These are phyloP conservation scores for Monosporozyma siamensis DNA, from an alignment of 805 yeast genomes.

Conservation along the genomic window DNA sequence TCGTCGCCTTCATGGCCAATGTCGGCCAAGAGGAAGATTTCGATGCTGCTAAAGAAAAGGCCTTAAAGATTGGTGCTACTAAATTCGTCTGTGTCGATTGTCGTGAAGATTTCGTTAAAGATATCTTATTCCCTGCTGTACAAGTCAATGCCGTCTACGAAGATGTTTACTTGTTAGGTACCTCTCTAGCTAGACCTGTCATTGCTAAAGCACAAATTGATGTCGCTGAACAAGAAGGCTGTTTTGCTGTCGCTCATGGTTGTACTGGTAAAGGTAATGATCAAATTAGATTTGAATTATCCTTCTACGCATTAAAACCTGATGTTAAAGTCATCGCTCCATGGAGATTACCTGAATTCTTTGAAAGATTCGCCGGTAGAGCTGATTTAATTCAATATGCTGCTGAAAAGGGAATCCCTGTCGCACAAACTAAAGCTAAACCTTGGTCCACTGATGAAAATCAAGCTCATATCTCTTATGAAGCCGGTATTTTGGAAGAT, in stretches of 20 bases:
- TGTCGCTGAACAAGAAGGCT: conserved; percentile 94
- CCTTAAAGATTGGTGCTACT: conserved; percentile 93
- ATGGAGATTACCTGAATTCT: conserved; percentile 96
- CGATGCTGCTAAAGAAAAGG: conserved; percentile 93
- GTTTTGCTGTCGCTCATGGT: conserved; percentile 98
- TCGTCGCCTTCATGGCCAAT: conserved; percentile 95
- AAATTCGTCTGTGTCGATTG: conserved; percentile 92
- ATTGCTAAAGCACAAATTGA: conserved; percentile 97
- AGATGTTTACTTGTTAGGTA: conserved; percentile 92
- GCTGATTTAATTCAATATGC: conserved; percentile 92
- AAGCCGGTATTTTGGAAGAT: conserved; percentile 98
- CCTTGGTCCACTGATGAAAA: conserved; percentile 99
- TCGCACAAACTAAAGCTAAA: conserved; percentile 94
- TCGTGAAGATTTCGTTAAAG: conserved; percentile 88
- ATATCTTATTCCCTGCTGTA: conserved; percentile 88
- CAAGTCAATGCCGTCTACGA: conserved; percentile 97
- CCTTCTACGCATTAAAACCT: conserved; percentile 96
- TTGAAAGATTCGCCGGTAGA: conserved; percentile 96
- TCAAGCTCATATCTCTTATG: conserved; percentile 97
- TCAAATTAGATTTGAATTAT: conserved; percentile 95
- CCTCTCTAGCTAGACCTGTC: conserved; percentile 97
- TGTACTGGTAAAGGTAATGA: conserved; percentile 99
- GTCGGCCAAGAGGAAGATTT: conserved; percentile 99
- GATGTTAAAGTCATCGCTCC: conserved; percentile 96
- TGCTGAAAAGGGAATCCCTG: conserved; percentile 84